These are phyloP conservation scores for Hamamelis virginiana DNA, from an alignment of 164 flowering plant species.

Conservation along the genomic window DNA sequence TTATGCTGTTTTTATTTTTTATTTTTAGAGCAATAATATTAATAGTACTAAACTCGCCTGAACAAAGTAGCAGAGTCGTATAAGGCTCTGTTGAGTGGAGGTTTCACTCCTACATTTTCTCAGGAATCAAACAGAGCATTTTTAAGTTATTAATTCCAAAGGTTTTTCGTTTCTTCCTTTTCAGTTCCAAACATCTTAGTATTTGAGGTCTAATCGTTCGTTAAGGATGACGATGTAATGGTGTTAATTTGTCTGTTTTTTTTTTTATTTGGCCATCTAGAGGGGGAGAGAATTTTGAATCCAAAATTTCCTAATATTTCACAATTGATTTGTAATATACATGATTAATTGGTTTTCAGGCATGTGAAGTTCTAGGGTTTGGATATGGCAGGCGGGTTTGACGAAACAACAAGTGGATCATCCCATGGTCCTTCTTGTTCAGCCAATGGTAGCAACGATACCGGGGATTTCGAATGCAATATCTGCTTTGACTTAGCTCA, in stretches of 20 bases:
- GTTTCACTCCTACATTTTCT: too few relatives aligned
- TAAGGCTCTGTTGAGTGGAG: too few relatives aligned
- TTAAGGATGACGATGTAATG: background rate
- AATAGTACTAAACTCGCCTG: too few relatives aligned
- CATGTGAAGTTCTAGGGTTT: background rate
- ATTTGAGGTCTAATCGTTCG: background rate
- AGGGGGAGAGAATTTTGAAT: too few relatives aligned
- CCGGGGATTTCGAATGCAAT: slow-evolving; percentile 19
- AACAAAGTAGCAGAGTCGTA: too few relatives aligned
- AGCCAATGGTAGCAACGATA: background rate
- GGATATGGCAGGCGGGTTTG: slow-evolving; percentile 4
- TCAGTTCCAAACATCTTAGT: too few relatives aligned
- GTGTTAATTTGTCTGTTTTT: background rate
- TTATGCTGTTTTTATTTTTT: too few relatives aligned
- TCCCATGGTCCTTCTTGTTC: slow-evolving; percentile 3
- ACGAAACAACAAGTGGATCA: background rate
- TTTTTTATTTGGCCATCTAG: too few relatives aligned
- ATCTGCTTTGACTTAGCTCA: slow-evolving; percentile 27
- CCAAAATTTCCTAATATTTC: background rate
- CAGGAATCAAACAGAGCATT: too few relatives aligned
- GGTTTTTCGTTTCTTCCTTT: too few relatives aligned
- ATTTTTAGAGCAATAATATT: too few relatives aligned
- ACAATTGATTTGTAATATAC: background rate
- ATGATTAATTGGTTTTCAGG: background rate
- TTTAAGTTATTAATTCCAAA: too few relatives aligned